phyloP scores from a whole-genome alignment of 2,329 filamentous ascomycete genomes.

The Emergomyces pasteurianus region DNA sequence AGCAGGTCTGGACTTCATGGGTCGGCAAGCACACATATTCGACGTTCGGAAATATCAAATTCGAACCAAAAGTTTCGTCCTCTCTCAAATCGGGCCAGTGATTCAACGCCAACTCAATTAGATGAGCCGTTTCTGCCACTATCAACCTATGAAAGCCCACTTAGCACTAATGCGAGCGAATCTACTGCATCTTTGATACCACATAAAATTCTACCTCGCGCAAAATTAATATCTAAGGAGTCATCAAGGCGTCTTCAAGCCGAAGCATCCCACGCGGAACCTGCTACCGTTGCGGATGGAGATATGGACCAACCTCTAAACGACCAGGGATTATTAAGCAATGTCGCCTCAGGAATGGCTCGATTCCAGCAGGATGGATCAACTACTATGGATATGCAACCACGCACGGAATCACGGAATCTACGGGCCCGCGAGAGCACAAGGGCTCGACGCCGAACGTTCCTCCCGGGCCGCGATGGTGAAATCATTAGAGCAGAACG shows the following conservation, averaged over 20 bases:
- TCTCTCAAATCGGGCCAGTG: not conserved
- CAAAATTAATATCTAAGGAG: conserved; percentile 13
- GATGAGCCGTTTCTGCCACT: not conserved
- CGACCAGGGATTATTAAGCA: conserved; percentile 13
- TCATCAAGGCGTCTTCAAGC: conserved; percentile 16
- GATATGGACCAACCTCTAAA: not conserved
- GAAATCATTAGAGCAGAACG: conserved; percentile 56
- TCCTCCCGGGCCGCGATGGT: conserved; percentile 24
- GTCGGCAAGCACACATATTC: not conserved
- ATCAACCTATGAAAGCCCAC: not conserved
- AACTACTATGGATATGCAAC: conserved; percentile 29
- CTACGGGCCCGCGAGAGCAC: conserved; percentile 13
- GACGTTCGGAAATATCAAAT: not conserved
- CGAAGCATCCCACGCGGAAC: conserved; percentile 5
- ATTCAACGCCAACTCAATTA: not conserved
- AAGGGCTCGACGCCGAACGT: conserved; percentile 9
- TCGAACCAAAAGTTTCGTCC: not conserved
- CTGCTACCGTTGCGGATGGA: not conserved
- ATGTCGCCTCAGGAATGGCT: conserved; percentile 24
- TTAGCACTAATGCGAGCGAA: not conserved
- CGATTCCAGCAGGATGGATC: conserved; percentile 33
- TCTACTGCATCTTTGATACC: conserved; percentile 19
- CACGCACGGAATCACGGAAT: conserved; percentile 27
- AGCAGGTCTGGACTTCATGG: not conserved
- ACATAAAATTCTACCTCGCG: conserved; percentile 11